Evolutionary conservation across 2,329 filamentous ascomycete species (phyloP).

Genomic region (Cordyceps javanica): DNA sequence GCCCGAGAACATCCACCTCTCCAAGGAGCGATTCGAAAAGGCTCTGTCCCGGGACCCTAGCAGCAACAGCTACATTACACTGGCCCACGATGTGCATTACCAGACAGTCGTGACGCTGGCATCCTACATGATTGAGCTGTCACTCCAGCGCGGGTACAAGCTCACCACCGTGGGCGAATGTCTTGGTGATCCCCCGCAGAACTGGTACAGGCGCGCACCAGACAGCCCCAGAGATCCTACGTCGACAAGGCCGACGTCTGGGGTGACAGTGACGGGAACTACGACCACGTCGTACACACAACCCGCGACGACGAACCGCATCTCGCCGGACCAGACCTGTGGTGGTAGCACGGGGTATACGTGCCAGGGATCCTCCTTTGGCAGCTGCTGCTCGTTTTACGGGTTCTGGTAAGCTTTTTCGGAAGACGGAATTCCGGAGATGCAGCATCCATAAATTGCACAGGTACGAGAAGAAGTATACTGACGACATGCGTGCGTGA

Average conservation of each 20-base stretch:
- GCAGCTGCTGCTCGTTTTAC: constrained; percentile 35
- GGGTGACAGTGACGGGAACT: constrained; percentile 13
- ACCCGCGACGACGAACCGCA: constrained; percentile 18
- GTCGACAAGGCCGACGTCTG: not conserved
- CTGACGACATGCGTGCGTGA: not conserved
- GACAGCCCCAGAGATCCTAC: constrained; percentile 14
- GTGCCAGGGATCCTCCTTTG: constrained; percentile 30
- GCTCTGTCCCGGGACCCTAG: constrained; percentile 27
- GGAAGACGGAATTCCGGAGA: not conserved
- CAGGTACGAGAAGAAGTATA: not conserved
- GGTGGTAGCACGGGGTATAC: constrained; percentile 29
- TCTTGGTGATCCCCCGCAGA: constrained; percentile 42
- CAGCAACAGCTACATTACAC: constrained; percentile 39
- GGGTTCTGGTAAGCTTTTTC: constrained; percentile 34
- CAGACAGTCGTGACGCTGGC: constrained; percentile 38
- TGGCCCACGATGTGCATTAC: constrained; percentile 47
- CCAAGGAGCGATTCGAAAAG: constrained; percentile 32
- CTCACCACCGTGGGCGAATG: constrained; percentile 53
- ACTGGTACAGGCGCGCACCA: constrained; percentile 43
- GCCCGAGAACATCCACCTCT: constrained; percentile 41
- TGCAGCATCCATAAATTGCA: not conserved
- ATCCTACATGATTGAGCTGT: constrained; percentile 36
- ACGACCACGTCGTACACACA: constrained; percentile 15
- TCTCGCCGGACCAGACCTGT: constrained; percentile 31
- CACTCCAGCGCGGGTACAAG: constrained; percentile 35